Evolutionary conservation across 2,329 filamentous ascomycete species (phyloP).

Genomic region (Mariannaea sp.): DNA sequence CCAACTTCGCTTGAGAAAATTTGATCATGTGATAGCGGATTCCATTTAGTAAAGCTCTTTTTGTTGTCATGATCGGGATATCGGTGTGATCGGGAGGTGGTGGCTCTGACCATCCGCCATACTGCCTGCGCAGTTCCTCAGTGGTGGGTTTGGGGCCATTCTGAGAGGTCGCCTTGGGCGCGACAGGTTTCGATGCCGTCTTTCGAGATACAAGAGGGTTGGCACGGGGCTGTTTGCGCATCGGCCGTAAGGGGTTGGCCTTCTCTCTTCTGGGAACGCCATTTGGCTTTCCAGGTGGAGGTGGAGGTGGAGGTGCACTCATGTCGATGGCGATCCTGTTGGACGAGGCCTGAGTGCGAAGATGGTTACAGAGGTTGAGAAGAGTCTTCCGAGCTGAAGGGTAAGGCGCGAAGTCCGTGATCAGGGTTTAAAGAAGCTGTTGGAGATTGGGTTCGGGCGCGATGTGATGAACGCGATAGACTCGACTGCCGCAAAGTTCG

Average conservation of each 20-base stretch:
- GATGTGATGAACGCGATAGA: neutral
- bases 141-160: constrained; percentile 44
- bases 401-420: constrained; percentile 22
- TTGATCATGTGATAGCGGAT: constrained; percentile 88
- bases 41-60: constrained; percentile 76
- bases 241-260: constrained; percentile 46
- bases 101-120: constrained; percentile 63
- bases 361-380: neutral
- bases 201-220: constrained; percentile 69
- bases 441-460: neutral
- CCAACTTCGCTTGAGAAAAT: constrained; percentile 64
- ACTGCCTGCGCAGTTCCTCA: constrained; percentile 50
- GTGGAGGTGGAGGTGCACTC: constrained; percentile 49
- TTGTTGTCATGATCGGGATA: constrained; percentile 79
- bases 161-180: constrained; percentile 29
- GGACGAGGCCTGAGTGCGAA: neutral
- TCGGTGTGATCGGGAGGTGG: constrained; percentile 56
- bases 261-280: constrained; percentile 40
- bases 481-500: neutral
- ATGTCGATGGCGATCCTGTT: constrained; percentile 40
- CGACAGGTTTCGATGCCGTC: constrained; percentile 33
- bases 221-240: constrained; percentile 50
- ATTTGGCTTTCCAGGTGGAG: constrained; percentile 44
- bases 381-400: constrained; percentile 6
- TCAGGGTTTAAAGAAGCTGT: neutral